Conservation (phyloP, 208 protist species). For the Trypanosoma vivax region DNA sequence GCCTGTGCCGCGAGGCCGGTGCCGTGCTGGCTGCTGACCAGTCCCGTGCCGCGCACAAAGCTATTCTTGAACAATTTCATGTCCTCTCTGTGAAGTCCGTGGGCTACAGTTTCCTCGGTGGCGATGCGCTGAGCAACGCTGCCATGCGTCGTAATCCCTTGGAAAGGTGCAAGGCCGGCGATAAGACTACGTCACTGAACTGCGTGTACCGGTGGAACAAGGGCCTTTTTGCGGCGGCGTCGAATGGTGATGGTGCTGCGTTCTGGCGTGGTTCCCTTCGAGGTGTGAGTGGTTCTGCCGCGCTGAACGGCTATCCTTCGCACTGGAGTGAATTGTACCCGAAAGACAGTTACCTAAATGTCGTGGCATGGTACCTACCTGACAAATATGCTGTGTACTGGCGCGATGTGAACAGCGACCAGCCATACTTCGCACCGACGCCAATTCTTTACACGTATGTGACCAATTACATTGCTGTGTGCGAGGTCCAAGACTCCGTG, state of each 20-base stretch:
- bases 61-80: no score
- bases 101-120: background rate
- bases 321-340: background rate
- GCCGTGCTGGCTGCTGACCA: no score
- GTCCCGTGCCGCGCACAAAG: no score
- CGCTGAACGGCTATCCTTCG: conserved; percentile 1
- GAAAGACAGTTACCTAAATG: background rate
- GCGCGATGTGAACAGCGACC: background rate
- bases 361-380: background rate
- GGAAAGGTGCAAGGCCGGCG: background rate
- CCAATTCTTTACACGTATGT: background rate
- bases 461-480: background rate
- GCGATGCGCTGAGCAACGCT: background rate
- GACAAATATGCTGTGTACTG: background rate
- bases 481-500: background rate
- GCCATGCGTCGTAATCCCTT: background rate
- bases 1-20: no score
- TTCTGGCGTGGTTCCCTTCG: background rate
- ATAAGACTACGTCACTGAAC: background rate
- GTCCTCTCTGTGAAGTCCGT: no score
- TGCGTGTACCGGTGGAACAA: conserved; percentile 3
- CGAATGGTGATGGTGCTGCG: background rate
- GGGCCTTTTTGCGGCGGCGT: background rate
- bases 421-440: no score
- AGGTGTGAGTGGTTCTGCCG: background rate